Conservation (phyloP, 805 yeast species). For the Candida dendrica region DNA sequence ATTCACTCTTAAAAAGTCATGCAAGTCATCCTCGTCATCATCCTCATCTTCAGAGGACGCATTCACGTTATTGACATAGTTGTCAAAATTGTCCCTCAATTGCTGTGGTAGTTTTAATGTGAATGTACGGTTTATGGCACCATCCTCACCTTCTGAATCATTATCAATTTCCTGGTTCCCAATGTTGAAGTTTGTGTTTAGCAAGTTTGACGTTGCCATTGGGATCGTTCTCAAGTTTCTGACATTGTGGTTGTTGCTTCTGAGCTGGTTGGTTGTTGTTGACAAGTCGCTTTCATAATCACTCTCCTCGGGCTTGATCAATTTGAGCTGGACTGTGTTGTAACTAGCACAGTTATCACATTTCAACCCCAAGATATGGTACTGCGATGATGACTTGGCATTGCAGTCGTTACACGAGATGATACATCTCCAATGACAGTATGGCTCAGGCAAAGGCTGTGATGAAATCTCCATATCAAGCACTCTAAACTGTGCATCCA, state of each 20-base stretch:
- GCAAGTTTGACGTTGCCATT: slow-evolving; percentile 11
- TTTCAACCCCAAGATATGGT: slow-evolving; percentile 80
- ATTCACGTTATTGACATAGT: slow-evolving; percentile 17
- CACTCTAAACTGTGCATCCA: slow-evolving; percentile 83
- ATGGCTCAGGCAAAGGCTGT: slow-evolving; percentile 77
- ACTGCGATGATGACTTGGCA: slow-evolving; percentile 66
- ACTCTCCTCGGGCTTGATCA: slow-evolving; percentile 61
- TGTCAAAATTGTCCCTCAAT: slow-evolving; percentile 20
- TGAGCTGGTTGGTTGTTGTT: slow-evolving; percentile 13
- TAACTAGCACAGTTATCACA: slow-evolving; percentile 85
- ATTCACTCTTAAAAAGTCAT: slow-evolving; percentile 14
- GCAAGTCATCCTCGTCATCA: slow-evolving; percentile 14
- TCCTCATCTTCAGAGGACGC: slow-evolving; percentile 11
- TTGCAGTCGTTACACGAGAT: slow-evolving; percentile 83
- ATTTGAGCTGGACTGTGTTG: slow-evolving; percentile 68
- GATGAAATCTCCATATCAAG: slow-evolving; percentile 74
- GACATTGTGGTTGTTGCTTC: slow-evolving; percentile 2
- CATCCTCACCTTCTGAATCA: background rate
- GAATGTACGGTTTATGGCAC: background rate
- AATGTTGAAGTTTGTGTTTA: slow-evolving; percentile 20
- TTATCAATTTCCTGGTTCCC: slow-evolving; percentile 8
- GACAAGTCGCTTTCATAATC: slow-evolving; percentile 22
- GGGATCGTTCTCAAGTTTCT: slow-evolving; percentile 17
- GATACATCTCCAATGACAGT: slow-evolving; percentile 66
- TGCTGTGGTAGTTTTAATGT: slow-evolving; percentile 21